Evolutionary conservation across 163 green algal genomes (phyloP).

Genomic region (Prototheca stagnorum): DNA sequence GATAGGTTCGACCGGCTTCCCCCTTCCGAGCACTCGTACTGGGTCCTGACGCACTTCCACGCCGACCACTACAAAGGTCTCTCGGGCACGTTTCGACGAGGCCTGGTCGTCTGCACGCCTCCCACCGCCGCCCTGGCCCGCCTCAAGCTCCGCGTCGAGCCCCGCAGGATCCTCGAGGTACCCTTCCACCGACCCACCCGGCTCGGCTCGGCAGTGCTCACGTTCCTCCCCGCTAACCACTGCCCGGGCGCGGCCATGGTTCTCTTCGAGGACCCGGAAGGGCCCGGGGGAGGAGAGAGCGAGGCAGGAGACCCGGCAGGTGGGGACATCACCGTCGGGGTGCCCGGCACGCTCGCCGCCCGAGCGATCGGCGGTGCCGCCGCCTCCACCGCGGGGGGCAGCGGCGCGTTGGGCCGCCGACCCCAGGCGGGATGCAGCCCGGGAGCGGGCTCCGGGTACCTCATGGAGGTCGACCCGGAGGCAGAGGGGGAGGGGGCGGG

Average conservation of each 20-base stretch:
- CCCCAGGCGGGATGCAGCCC: too few relatives aligned
- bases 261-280: constrained; percentile 37
- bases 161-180: constrained; percentile 6
- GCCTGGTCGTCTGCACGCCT: constrained; percentile 59
- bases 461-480: too few relatives aligned
- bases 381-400: too few relatives aligned
- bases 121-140: constrained; percentile 60
- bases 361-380: too few relatives aligned
- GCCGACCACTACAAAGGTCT: constrained; percentile 72
- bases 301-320: too few relatives aligned
- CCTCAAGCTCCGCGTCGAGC: constrained; percentile 47
- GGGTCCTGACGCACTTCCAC: constrained; percentile 92
- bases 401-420: too few relatives aligned
- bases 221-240: constrained; percentile 88
- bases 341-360: too few relatives aligned
- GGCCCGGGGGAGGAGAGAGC: too few relatives aligned
- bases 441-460: not conserved
- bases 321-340: too few relatives aligned
- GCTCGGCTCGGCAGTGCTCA: constrained; percentile 52
- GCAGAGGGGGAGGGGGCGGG: too few relatives aligned
- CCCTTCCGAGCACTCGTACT: constrained; percentile 23
- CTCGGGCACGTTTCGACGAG: constrained; percentile 35
- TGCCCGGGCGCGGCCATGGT: constrained; percentile 82
- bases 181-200: constrained; percentile 17
- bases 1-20: constrained; percentile 45